phyloP scores from a whole-genome alignment of 805 yeast genomes.

The Kazachstania kunashirensis region DNA sequence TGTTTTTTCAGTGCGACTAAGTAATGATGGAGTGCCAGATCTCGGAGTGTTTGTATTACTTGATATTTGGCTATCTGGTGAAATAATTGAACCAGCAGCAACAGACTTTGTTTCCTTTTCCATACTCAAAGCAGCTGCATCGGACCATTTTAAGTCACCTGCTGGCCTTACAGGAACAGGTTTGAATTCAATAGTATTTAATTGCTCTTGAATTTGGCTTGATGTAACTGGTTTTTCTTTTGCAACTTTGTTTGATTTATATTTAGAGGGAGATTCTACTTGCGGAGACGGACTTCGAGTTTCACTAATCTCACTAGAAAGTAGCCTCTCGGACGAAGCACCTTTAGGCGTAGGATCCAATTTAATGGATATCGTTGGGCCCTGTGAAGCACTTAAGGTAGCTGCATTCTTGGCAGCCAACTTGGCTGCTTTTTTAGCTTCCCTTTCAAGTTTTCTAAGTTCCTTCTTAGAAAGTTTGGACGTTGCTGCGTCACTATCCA shows the following conservation, averaged over 20 bases:
- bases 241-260: neutral
- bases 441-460: conserved; percentile 28
- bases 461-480: conserved; percentile 28
- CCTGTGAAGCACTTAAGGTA: conserved; percentile 7
- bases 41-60: conserved; percentile 17
- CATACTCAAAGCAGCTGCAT: conserved; percentile 37
- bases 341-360: conserved; percentile 3
- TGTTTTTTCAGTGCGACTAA: neutral
- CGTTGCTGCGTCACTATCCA: no score
- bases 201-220: neutral
- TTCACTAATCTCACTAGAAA: conserved; percentile 7
- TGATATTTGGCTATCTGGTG: conserved; percentile 7
- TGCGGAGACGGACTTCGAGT: conserved; percentile 1
- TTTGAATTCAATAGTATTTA: conserved; percentile 24
- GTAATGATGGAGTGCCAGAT: conserved; percentile 9
- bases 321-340: conserved; percentile 5
- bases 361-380: conserved; percentile 9
- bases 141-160: conserved; percentile 47
- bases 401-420: conserved; percentile 22
- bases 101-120: conserved; percentile 18
- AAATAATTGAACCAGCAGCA: conserved; percentile 5
- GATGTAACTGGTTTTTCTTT: neutral
- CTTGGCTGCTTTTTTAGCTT: conserved; percentile 30
- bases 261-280: neutral
- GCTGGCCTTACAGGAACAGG: conserved; percentile 47